Evolutionary conservation across 164 flowering plant species (phyloP).

Genomic region (Cinnamomum chago): DNA sequence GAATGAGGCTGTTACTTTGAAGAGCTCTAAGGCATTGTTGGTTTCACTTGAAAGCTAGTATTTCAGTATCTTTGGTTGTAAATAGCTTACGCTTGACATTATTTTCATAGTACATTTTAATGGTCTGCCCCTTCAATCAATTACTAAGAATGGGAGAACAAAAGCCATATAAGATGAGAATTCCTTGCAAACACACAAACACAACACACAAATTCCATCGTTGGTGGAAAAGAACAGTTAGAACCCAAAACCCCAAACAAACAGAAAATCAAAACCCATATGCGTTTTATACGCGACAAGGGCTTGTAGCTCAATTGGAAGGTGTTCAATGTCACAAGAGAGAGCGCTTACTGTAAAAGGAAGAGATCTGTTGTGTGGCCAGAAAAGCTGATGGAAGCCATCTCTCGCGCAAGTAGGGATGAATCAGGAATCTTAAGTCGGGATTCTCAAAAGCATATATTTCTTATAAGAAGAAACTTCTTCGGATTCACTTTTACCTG

Average conservation of each 20-base stretch:
- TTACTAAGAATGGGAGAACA: neutral
- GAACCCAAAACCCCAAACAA: neutral
- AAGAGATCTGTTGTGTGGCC: slow-evolving; percentile 4
- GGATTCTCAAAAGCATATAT: too few species aligned
- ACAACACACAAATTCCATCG: neutral
- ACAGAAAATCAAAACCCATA: neutral
- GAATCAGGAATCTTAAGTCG: too few species aligned
- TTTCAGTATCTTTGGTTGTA: neutral
- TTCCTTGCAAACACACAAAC: too few species aligned
- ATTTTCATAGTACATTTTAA: neutral
- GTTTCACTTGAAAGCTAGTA: neutral
- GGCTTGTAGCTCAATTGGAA: too few species aligned
- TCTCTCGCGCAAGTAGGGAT: neutral
- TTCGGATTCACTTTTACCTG: too few species aligned
- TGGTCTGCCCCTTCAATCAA: neutral
- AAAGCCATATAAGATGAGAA: neutral
- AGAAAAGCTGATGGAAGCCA: slow-evolving; percentile 13
- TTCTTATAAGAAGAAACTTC: too few species aligned
- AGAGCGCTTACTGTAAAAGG: neutral
- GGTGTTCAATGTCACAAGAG: too few species aligned
- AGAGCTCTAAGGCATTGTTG: neutral
- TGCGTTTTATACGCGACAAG: too few species aligned
- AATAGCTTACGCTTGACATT: neutral
- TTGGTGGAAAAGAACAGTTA: neutral
- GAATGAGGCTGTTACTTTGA: too few species aligned